These are phyloP conservation scores for Fusarium sp. DNA, from an alignment of 2,329 filamentous ascomycete species.

Conservation along the genomic window DNA sequence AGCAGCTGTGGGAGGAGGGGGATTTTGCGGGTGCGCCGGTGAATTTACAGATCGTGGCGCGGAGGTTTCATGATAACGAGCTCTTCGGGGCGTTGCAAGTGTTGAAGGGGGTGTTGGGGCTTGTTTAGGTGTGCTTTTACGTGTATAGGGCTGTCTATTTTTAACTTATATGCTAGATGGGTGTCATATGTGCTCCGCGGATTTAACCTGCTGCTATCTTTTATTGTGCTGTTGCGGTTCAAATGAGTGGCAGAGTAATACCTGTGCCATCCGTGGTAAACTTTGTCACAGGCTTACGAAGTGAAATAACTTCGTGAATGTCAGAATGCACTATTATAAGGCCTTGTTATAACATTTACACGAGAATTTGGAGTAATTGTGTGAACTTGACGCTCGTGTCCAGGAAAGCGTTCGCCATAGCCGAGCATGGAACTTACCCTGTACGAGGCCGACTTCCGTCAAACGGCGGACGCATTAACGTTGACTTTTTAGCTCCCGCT, in stretches of 20 bases:
- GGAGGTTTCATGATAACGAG: slow-evolving; percentile 53
- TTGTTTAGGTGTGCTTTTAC: slow-evolving; percentile 1
- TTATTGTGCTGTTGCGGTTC: no score
- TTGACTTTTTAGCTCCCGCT: slow-evolving; percentile 4
- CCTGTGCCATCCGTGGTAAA: no score
- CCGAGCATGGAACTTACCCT: slow-evolving; percentile 4
- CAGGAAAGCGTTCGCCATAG: background rate
- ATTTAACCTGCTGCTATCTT: no score
- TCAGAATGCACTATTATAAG: no score
- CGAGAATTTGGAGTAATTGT: background rate
- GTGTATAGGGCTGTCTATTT: no score
- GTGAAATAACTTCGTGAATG: no score
- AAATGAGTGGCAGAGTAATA: no score
- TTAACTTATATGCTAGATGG: background rate
- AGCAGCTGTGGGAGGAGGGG: slow-evolving; percentile 50
- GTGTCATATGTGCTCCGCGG: no score
- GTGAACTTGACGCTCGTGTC: background rate
- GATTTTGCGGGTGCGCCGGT: slow-evolving; percentile 54
- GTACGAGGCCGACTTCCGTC: background rate
- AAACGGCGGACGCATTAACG: background rate
- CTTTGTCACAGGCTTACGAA: no score
- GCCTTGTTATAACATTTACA: background rate
- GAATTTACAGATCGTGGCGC: slow-evolving; percentile 52
- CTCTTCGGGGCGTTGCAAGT: slow-evolving; percentile 50
- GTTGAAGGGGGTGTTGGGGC: slow-evolving; percentile 30